Percentiles rank a stretch among this genome's conserved stretches.
Conservation (phyloP, 805 yeast genomes). For the Myxozyma melibiosi region DNA sequence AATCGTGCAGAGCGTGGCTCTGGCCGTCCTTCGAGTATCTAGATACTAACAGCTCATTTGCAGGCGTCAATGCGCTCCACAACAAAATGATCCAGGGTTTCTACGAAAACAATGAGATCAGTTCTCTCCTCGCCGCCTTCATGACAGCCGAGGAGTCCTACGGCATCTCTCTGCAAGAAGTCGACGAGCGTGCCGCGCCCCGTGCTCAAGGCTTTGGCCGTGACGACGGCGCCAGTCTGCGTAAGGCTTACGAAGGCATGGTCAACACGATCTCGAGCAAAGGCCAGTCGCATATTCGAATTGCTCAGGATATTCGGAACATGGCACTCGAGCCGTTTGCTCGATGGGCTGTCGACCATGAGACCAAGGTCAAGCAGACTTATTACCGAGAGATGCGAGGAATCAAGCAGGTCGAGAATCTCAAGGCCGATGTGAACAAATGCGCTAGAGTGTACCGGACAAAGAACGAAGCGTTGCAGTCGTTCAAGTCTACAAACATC, state of each 20-base stretch:
- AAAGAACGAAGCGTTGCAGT: background rate
- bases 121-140: slow-evolving; percentile 63
- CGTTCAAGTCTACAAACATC: background rate
- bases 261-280: slow-evolving; percentile 52
- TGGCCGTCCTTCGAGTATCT: background rate
- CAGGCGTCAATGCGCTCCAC: slow-evolving; percentile 44
- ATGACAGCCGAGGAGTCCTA: slow-evolving; percentile 72
- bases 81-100: slow-evolving; percentile 55
- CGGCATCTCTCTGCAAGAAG: slow-evolving; percentile 56
- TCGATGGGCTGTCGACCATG: slow-evolving; percentile 75
- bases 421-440: slow-evolving; percentile 49
- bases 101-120: slow-evolving; percentile 68
- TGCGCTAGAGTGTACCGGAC: background rate
- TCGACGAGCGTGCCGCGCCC: slow-evolving; percentile 46
- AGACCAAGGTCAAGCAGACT: slow-evolving; percentile 63
- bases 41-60: slow-evolving; percentile 36
- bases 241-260: slow-evolving; percentile 63
- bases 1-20: too few relatives aligned
- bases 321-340: slow-evolving; percentile 71
- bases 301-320: slow-evolving; percentile 61
- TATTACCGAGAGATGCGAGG: slow-evolving; percentile 56
- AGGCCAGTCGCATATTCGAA: slow-evolving; percentile 62
- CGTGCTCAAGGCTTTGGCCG: slow-evolving; percentile 49
- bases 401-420: slow-evolving; percentile 54
- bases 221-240: slow-evolving; percentile 68